Conservation (phyloP, 1,284 basidiomycete genomes). For the Papiliotrema flavescens region DNA sequence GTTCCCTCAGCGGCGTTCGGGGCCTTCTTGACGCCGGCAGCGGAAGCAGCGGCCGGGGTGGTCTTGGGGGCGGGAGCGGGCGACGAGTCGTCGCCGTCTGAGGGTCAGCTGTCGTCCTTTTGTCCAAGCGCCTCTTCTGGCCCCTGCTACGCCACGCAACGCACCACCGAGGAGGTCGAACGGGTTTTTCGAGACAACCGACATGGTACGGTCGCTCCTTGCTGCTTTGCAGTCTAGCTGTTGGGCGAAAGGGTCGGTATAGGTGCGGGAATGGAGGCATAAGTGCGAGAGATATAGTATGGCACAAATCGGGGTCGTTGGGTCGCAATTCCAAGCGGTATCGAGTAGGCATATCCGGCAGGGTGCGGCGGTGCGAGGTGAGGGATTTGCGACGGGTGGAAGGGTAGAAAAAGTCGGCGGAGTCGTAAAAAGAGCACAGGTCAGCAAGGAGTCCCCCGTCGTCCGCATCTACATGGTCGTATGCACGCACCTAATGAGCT, state of each 20-base stretch:
- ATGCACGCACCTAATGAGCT: no score
- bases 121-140: neutral
- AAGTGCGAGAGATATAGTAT: no score
- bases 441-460: no score
- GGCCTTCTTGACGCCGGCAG: slow-evolving; percentile 14
- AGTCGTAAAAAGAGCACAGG: no score
- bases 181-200: slow-evolving; percentile 50
- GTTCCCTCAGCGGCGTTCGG: slow-evolving; percentile 14
- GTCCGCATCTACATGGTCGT: no score
- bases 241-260: neutral
- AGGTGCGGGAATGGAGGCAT: no score
- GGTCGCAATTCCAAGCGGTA: no score
- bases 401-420: no score
- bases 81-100: slow-evolving; percentile 43
- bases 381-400: no score
- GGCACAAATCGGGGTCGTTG: no score
- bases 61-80: slow-evolving; percentile 22
- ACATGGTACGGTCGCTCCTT: slow-evolving; percentile 35
- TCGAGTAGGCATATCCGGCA: no score
- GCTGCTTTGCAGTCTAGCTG: slow-evolving; percentile 11
- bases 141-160: slow-evolving; percentile 6
- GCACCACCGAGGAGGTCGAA: slow-evolving; percentile 51
- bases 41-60: slow-evolving; percentile 10
- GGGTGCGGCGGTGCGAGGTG: no score
- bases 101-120: neutral